A percentile compares a stretch with the other conserved stretches of the same genome.
phyloP scores from a whole-genome alignment of 441 rosid genomes.

The Syzygium syzygioides region DNA sequence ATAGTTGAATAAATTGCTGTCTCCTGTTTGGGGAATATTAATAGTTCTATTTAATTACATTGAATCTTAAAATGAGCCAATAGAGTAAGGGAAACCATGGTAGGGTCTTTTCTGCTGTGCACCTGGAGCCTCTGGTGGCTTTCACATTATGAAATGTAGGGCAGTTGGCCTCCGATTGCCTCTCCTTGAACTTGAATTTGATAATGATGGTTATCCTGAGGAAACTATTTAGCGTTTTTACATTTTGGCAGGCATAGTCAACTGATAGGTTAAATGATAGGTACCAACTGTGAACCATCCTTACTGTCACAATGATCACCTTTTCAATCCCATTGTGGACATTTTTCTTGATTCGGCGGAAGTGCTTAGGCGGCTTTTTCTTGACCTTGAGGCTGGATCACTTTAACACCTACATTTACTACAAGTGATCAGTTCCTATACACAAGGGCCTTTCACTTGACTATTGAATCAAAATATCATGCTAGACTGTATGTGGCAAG shows the following conservation, averaged over 20 bases:
- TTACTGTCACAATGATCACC: neutral
- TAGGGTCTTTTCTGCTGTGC: neutral
- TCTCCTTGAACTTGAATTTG: neutral
- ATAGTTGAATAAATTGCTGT: neutral
- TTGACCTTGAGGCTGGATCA: neutral
- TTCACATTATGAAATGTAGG: neutral
- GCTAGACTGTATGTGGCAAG: neutral
- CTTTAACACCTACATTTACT: neutral
- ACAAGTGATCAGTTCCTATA: neutral
- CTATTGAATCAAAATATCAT: neutral
- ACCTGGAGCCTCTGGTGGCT: neutral
- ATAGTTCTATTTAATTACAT: neutral
- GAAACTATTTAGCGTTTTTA: neutral
- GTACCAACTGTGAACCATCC: neutral
- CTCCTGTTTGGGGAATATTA: neutral
- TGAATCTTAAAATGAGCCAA: neutral
- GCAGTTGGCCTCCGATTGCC: neutral
- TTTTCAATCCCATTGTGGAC: neutral
- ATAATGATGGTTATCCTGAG: neutral
- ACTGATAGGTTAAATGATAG: neutral
- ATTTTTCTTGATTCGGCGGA: neutral
- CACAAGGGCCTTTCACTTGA: neutral
- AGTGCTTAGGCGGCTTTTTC: neutral
- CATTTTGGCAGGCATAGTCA: neutral
- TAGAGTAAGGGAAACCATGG: neutral